Percentiles rank a stretch among this genome's conserved stretches.
phyloP scores from a whole-genome alignment of 768 basidiomycete genomes.

The Tricholoma saponaceum region DNA sequence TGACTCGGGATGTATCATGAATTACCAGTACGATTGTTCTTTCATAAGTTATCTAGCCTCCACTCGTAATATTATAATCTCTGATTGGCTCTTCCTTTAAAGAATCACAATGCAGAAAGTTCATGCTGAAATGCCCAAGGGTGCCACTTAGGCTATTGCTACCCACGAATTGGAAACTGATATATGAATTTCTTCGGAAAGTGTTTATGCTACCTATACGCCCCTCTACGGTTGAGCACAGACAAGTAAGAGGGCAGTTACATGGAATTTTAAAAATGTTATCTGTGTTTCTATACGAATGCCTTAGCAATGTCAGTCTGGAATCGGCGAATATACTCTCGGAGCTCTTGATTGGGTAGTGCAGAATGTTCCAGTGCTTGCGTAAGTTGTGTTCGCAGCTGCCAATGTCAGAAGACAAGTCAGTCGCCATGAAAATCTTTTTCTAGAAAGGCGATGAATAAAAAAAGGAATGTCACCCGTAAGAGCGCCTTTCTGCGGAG shows the following conservation, averaged over 20 bases:
- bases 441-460: not conserved
- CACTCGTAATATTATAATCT: not conserved
- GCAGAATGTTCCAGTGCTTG: constrained; percentile 73
- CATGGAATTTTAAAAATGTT: too few relatives aligned
- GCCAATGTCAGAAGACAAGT: not conserved
- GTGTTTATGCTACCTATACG: too few relatives aligned
- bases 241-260: too few relatives aligned
- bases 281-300: constrained; percentile 22
- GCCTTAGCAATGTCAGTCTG: constrained; percentile 68
- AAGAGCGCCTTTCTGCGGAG: constrained; percentile 65
- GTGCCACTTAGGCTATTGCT: too few relatives aligned
- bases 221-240: too few relatives aligned
- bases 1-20: not conserved
- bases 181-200: too few relatives aligned
- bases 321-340: constrained; percentile 60
- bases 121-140: too few relatives aligned
- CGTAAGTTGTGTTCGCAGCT: constrained; percentile 72
- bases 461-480: constrained; percentile 40
- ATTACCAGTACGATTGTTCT: not conserved
- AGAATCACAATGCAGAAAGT: too few relatives aligned
- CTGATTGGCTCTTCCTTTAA: not conserved
- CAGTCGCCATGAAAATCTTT: not conserved
- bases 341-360: constrained; percentile 67
- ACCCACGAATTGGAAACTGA: too few relatives aligned
- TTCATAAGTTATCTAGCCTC: not conserved